phyloP scores from a whole-genome alignment of 2,329 filamentous ascomycete genomes.

The Pseudofabraea citricarpa region DNA sequence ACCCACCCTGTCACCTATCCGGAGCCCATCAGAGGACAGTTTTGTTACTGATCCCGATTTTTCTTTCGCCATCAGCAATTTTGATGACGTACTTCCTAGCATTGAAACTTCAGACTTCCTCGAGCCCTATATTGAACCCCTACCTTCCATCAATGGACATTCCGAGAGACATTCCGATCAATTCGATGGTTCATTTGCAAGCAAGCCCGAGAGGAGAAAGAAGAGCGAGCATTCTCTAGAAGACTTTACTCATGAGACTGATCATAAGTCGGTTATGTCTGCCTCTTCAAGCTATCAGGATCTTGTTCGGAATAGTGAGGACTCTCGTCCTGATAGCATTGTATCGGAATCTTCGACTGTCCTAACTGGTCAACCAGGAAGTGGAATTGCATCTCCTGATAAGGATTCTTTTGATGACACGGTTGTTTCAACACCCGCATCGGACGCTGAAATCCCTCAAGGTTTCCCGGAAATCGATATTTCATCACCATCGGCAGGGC shows the following conservation, averaged over 20 bases:
- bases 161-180: too few relatives aligned
- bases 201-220: neutral
- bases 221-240: neutral
- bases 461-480: constrained; percentile 8
- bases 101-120: neutral
- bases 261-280: neutral
- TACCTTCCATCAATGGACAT: too few relatives aligned
- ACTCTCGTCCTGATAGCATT: neutral
- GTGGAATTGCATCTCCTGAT: constrained; percentile 3
- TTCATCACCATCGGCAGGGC: constrained; percentile 18
- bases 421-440: constrained; percentile 1
- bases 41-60: neutral
- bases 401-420: constrained; percentile 7
- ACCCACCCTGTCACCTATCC: constrained; percentile 7
- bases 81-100: neutral
- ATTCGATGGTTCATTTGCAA: neutral
- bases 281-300: neutral
- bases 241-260: neutral
- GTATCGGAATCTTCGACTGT: neutral
- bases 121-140: neutral
- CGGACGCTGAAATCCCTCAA: neutral
- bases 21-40: neutral
- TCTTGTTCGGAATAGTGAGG: neutral
- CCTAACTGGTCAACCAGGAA: neutral
- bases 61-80: neutral